These are phyloP conservation scores for Ascochyta pisi DNA, from an alignment of 2,329 filamentous ascomycete species.

Conservation along the genomic window DNA sequence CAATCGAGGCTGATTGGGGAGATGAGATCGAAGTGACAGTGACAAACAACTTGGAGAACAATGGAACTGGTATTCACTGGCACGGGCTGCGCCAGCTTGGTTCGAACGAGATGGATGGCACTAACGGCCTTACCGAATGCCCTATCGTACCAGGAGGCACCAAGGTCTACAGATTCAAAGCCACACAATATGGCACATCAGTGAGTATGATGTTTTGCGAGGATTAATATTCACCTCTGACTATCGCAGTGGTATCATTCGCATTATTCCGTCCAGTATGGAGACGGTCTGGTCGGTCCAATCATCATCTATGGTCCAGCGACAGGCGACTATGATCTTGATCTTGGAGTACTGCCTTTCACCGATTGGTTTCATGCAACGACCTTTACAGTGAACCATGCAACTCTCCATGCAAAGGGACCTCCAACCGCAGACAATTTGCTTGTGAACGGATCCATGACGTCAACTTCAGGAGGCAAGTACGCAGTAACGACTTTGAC, in stretches of 20 bases:
- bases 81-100: slow-evolving; percentile 57
- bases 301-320: slow-evolving; percentile 53
- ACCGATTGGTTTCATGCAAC: slow-evolving; percentile 45
- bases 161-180: slow-evolving; percentile 43
- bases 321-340: slow-evolving; percentile 51
- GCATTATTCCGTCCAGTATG: slow-evolving; percentile 52
- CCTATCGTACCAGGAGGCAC: slow-evolving; percentile 67
- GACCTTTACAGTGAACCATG: slow-evolving; percentile 41
- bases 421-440: slow-evolving; percentile 57
- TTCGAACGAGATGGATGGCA: slow-evolving; percentile 54
- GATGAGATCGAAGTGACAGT: slow-evolving; percentile 50
- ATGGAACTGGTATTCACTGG: slow-evolving; percentile 61
- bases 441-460: slow-evolving; percentile 64
- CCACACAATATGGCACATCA: slow-evolving; percentile 47
- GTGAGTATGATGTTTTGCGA: slow-evolving; percentile 39
- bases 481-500: slow-evolving; percentile 45
- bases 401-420: slow-evolving; percentile 46
- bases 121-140: slow-evolving; percentile 66
- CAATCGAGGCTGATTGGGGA: slow-evolving; percentile 53
- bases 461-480: slow-evolving; percentile 37
- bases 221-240: slow-evolving; percentile 44
- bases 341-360: slow-evolving; percentile 51
- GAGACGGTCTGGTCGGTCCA: slow-evolving; percentile 51
- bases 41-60: slow-evolving; percentile 45
- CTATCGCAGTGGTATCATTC: slow-evolving; percentile 54